Percentiles rank a stretch among this genome's conserved stretches.
Conservation (phyloP, 169 alveolate species). For the Amoebophrya sp. region DNA sequence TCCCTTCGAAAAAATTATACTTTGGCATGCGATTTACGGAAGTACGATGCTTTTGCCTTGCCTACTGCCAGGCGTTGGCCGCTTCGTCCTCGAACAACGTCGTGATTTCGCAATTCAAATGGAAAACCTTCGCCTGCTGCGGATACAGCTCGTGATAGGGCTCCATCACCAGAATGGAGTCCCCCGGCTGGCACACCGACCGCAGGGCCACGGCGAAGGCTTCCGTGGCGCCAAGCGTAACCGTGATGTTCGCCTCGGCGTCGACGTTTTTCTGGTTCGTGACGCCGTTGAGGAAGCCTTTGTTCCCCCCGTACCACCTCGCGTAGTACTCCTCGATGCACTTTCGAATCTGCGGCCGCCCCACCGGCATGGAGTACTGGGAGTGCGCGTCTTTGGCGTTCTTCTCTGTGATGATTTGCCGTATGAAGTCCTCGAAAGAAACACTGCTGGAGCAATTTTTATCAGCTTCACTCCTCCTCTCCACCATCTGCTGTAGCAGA, state of each 20-base stretch:
- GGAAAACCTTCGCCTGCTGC: slow-evolving; percentile 29
- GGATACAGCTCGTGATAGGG: slow-evolving; percentile 38
- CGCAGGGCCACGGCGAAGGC: slow-evolving; percentile 19
- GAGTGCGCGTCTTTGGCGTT: neutral
- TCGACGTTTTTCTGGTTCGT: neutral
- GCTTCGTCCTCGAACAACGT: neutral
- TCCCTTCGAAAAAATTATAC: too few species aligned
- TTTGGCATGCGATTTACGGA: too few species aligned
- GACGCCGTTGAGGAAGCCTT: neutral
- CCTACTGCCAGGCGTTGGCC: too few species aligned
- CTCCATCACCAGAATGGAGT: neutral
- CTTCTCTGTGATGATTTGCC: neutral
- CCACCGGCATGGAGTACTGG: neutral
- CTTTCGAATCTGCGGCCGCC: neutral
- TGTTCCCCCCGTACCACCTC: neutral
- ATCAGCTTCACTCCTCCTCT: neutral
- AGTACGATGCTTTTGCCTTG: too few species aligned
- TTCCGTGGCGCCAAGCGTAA: slow-evolving; percentile 32
- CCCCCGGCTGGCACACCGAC: slow-evolving; percentile 32
- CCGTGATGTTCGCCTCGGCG: slow-evolving; percentile 26
- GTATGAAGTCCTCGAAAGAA: neutral
- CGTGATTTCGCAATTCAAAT: neutral
- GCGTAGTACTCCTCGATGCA: neutral
- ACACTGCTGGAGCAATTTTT: neutral
- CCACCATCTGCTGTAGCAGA: neutral